These are phyloP conservation scores for Brettanomyces custersianus DNA, from an alignment of 805 yeast species.

Conservation along the genomic window DNA sequence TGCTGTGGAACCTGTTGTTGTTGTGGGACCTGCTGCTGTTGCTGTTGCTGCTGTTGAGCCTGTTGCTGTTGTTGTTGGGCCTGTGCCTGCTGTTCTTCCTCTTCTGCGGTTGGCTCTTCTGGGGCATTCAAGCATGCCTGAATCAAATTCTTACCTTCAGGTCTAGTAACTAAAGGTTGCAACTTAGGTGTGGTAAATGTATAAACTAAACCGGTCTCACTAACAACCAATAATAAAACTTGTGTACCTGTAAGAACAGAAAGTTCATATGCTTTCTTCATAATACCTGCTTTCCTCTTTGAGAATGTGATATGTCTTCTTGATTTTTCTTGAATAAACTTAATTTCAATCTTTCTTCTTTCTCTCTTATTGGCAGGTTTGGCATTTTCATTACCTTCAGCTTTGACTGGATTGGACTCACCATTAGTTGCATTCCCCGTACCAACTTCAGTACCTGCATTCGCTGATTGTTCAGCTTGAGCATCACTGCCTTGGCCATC, in stretches of 20 bases:
- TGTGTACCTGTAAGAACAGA: constrained; percentile 97
- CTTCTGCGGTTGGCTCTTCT: constrained; percentile 62
- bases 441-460: too few relatives aligned
- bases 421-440: constrained; percentile 5
- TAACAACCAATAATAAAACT: constrained; percentile 85
- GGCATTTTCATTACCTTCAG: constrained; percentile 33
- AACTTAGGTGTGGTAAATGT: constrained; percentile 98
- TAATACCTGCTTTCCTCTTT: constrained; percentile 96
- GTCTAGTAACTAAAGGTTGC: constrained; percentile 94
- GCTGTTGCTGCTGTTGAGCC: constrained; percentile 23
- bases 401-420: too few relatives aligned
- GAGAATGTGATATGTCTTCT: constrained; percentile 97
- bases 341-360: constrained; percentile 88
- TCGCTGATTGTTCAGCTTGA: too few relatives aligned
- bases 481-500: too few relatives aligned
- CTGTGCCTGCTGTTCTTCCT: constrained; percentile 36
- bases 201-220: constrained; percentile 97
- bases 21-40: constrained; percentile 23
- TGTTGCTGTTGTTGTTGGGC: constrained; percentile 30
- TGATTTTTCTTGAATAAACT: constrained; percentile 94
- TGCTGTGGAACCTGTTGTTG: constrained; percentile 26
- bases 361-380: constrained; percentile 41
- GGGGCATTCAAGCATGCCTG: constrained; percentile 97
- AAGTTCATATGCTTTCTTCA: constrained; percentile 98
- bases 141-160: constrained; percentile 93